Evolutionary conservation across 805 yeast genomes (phyloP).

Genomic region (Yamadazyma phyllophila): DNA sequence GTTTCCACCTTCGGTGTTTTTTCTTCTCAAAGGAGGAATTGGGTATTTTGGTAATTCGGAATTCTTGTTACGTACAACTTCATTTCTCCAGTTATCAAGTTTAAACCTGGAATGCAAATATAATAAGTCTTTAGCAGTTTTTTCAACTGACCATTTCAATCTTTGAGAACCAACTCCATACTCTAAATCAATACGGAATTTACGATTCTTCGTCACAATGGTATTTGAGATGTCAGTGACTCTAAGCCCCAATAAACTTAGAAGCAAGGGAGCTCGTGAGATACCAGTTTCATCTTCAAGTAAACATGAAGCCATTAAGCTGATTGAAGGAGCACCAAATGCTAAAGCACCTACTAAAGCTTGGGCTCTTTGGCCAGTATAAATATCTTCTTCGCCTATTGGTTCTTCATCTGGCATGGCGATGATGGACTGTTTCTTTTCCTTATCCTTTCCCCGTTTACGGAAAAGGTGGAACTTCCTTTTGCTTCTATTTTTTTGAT

Average conservation of each 20-base stretch:
- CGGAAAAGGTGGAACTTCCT: slow-evolving; percentile 25
- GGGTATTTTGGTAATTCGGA: slow-evolving; percentile 47
- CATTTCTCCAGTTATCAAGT: slow-evolving; percentile 39
- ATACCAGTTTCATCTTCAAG: slow-evolving; percentile 73
- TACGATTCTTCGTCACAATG: slow-evolving; percentile 38
- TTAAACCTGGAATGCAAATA: slow-evolving; percentile 68
- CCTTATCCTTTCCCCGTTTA: slow-evolving; percentile 21
- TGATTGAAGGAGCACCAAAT: slow-evolving; percentile 71
- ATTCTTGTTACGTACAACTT: slow-evolving; percentile 30
- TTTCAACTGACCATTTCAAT: slow-evolving; percentile 75
- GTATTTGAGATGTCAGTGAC: slow-evolving; percentile 50
- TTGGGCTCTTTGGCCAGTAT: slow-evolving; percentile 37
- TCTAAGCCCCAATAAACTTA: slow-evolving; percentile 68
- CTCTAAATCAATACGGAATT: slow-evolving; percentile 71
- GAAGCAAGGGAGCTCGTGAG: slow-evolving; percentile 77
- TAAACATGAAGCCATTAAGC: slow-evolving; percentile 72
- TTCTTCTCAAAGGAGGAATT: slow-evolving; percentile 34
- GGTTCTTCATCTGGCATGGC: slow-evolving; percentile 17
- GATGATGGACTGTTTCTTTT: slow-evolving; percentile 17
- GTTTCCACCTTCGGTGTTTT: slow-evolving; percentile 5
- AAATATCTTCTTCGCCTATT: slow-evolving; percentile 19
- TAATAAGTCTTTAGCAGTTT: slow-evolving; percentile 69
- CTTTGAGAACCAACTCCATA: slow-evolving; percentile 84
- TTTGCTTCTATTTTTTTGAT: slow-evolving; percentile 2
- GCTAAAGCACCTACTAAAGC: slow-evolving; percentile 43